Evolutionary conservation across 2,329 filamentous ascomycete genomes (phyloP), one percentile per base, ranked within the genome.

Genomic region (Fusarium mundagurra): DNA sequence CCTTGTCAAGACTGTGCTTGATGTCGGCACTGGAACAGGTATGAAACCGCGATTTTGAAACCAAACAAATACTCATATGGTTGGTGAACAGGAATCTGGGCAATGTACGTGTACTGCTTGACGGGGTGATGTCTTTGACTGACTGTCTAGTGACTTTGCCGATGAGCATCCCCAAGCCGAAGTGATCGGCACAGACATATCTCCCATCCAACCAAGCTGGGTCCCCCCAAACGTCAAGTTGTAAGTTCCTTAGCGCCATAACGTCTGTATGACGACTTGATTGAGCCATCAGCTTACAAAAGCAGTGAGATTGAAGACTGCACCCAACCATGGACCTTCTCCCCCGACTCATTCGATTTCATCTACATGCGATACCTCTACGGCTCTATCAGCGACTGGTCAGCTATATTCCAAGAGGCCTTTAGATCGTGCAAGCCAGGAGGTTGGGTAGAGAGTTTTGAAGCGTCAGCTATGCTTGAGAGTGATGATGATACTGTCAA

Each of bases 291-390:
- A 24, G 4, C 24, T 60, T 9, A 60, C 33, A 8, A 22, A 24
- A 5, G 10, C 1, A 67, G 64, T 4, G 61, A 66, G 16, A 67
- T 67, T 1, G 64, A 67, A 22, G 64, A 67, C 34, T 67, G 64
- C 11, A 67, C 61, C 7, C 61, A 67, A 18, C 44, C 63, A 16
- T 67, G 64, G 64, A 67, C 64, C 9, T 67, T 67, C 8, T 29
- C 61, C 1, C 20, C 61, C 5, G 8, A 44, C 5, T 51, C 64
- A 14, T 48, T 67, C 7, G 61, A 66, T 6, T 67, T 66, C 3
- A 27, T 67, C 13, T 39, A 67, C 17, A 66, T 67, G 61, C 27
- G 64, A 13, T 67, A 67, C 20, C 33, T 67, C 5, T 66, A 47
- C 8, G 64, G 64, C 5, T 66, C 61, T 5, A 67, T 67, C 5